These are phyloP conservation scores for Arxiozyma slooffiae DNA, from an alignment of 1,139 yeast species.

Conservation along the genomic window DNA sequence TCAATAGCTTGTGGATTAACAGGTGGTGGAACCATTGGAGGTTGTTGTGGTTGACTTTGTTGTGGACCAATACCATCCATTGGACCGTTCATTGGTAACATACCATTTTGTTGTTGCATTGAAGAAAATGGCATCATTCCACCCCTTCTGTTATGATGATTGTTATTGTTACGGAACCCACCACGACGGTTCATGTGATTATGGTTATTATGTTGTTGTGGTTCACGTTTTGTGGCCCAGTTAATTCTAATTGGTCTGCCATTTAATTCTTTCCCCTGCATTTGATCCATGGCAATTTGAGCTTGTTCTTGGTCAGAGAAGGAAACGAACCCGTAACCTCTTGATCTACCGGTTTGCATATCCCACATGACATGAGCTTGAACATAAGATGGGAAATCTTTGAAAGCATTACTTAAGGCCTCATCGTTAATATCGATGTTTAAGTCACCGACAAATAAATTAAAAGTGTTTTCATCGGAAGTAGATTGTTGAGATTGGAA, in stretches of 20 bases:
- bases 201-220: slow-evolving; percentile 24
- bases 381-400: slow-evolving; percentile 49
- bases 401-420: slow-evolving; percentile 48
- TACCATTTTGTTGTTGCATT: slow-evolving; percentile 9
- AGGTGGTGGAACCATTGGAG: slow-evolving; percentile 27
- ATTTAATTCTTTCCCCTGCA: slow-evolving; percentile 66
- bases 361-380: slow-evolving; percentile 98
- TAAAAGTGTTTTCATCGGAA: slow-evolving; percentile 46
- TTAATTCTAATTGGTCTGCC: slow-evolving; percentile 75
- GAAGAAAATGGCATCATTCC: slow-evolving; percentile 2
- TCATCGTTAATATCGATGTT: slow-evolving; percentile 80
- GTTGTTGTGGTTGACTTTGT: slow-evolving; percentile 13
- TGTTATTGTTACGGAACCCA: slow-evolving; percentile 19
- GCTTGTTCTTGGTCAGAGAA: slow-evolving; percentile 62
- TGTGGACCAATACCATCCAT: slow-evolving; percentile 2
- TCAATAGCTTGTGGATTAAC: slow-evolving; percentile 52
- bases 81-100: slow-evolving; percentile 8
- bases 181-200: slow-evolving; percentile 18
- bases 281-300: slow-evolving; percentile 56
- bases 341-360: slow-evolving; percentile 82
- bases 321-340: slow-evolving; percentile 92
- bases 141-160: slow-evolving; percentile 2
- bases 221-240: slow-evolving; percentile 77
- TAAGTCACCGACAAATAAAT: slow-evolving; percentile 80
- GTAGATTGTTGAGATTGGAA: slow-evolving; percentile 62